These are phyloP conservation scores for Huiozyma sinensis DNA, from an alignment of 805 yeast species.

Conservation along the genomic window DNA sequence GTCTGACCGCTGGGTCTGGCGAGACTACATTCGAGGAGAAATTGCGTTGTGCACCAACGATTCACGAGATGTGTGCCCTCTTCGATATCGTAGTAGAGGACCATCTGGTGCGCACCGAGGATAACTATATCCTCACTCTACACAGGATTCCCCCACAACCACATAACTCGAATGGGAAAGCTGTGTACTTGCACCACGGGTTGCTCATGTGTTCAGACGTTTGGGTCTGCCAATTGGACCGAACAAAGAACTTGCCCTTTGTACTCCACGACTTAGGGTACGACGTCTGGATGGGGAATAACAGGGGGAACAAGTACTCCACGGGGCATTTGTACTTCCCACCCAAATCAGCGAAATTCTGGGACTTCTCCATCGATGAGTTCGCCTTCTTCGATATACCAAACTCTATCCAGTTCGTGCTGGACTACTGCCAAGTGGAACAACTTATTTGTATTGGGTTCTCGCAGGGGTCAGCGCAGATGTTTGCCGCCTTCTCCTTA, in stretches of 20 bases:
- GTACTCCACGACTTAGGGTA: slow-evolving; percentile 69
- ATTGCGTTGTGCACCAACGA: slow-evolving; percentile 32
- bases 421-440: slow-evolving; percentile 37
- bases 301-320: slow-evolving; percentile 87
- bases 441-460: slow-evolving; percentile 71
- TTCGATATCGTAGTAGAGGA: slow-evolving; percentile 68
- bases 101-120: slow-evolving; percentile 66
- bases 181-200: slow-evolving; percentile 86
- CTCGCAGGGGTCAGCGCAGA: slow-evolving; percentile 91
- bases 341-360: slow-evolving; percentile 41
- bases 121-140: slow-evolving; percentile 63
- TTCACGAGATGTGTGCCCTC: slow-evolving; percentile 54
- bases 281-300: slow-evolving; percentile 93
- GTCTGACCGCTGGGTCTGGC: slow-evolving; percentile 12
- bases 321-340: slow-evolving; percentile 52
- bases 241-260: slow-evolving; percentile 57
- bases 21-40: slow-evolving; percentile 12
- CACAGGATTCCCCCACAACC: slow-evolving; percentile 49
- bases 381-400: slow-evolving; percentile 89
- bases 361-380: slow-evolving; percentile 90
- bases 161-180: slow-evolving; percentile 30
- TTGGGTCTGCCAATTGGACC: slow-evolving; percentile 48
- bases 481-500: slow-evolving; percentile 67
- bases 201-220: slow-evolving; percentile 80
- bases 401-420: slow-evolving; percentile 62